phyloP scores from a whole-genome alignment of 345 rosid genomes.

The Bruguiera gymnorhiza region DNA sequence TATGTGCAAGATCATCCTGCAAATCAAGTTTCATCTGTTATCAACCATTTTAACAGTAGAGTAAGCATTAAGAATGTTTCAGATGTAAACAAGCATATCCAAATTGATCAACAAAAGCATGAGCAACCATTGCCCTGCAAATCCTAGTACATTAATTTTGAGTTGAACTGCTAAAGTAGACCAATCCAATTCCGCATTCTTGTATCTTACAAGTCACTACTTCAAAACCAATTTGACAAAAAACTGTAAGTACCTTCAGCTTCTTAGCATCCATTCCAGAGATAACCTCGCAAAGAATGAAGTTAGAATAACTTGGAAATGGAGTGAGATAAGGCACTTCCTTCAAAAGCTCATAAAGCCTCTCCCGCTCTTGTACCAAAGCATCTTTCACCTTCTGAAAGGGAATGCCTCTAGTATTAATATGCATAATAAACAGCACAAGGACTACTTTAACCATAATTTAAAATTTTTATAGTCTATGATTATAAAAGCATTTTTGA shows the following conservation, averaged over 20 bases:
- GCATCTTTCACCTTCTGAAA: conserved; percentile 70
- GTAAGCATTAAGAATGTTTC: not conserved
- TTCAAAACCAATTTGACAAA: not conserved
- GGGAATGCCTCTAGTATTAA: conserved; percentile 18
- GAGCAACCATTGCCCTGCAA: not conserved
- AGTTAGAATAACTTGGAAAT: conserved; percentile 78
- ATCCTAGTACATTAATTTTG: too few relatives aligned
- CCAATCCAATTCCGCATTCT: too few relatives aligned
- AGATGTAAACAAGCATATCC: too few relatives aligned
- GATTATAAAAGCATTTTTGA: conserved; percentile 19
- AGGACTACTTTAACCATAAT: not conserved
- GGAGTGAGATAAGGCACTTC: conserved; percentile 81
- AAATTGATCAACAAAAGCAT: not conserved
- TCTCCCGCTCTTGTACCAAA: conserved; percentile 64
- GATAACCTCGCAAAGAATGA: conserved; percentile 80
- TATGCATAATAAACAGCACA: not conserved
- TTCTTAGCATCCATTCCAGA: conserved; percentile 82
- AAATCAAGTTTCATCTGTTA: not conserved
- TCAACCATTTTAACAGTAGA: not conserved
- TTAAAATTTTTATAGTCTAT: not conserved
- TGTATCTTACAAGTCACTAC: too few relatives aligned
- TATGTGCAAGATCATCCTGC: conserved; percentile 79
- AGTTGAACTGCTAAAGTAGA: too few relatives aligned
- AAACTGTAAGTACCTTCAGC: conserved; percentile 52
- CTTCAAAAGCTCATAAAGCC: conserved; percentile 63